Evolutionary conservation across 805 yeast species (phyloP).

Genomic region (Suhomyces sp.): DNA sequence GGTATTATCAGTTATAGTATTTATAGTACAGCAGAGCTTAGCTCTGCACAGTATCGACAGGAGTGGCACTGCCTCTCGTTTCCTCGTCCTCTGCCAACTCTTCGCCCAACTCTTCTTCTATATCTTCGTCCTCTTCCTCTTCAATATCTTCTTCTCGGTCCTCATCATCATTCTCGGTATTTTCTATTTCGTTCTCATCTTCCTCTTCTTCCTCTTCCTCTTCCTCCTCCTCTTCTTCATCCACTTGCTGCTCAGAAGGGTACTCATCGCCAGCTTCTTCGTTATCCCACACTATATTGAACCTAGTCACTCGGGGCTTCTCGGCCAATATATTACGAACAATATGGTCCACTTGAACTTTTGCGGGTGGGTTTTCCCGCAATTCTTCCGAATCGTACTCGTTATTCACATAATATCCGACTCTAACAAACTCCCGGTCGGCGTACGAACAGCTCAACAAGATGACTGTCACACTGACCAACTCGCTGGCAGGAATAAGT

Average conservation of each 20-base stretch:
- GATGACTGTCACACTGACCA: constrained; percentile 93
- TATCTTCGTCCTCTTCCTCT: constrained; percentile 29
- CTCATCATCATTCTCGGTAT: constrained; percentile 14
- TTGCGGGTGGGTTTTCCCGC: constrained; percentile 88
- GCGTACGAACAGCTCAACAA: constrained; percentile 89
- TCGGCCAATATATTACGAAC: constrained; percentile 94
- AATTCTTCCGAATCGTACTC: constrained; percentile 93
- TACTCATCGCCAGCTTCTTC: constrained; percentile 62
- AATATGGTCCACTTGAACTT: constrained; percentile 91
- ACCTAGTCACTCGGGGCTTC: constrained; percentile 95
- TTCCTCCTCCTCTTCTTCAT: constrained; percentile 45
- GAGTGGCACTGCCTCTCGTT: constrained; percentile 14
- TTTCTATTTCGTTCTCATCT: constrained; percentile 18
- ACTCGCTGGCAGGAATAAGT: constrained; percentile 90
- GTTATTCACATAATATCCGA: constrained; percentile 96
- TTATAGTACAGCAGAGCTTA: background rate
- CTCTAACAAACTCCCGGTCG: constrained; percentile 92
- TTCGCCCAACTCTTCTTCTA: constrained; percentile 18
- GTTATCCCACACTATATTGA: constrained; percentile 95
- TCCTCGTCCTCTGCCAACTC: constrained; percentile 12
- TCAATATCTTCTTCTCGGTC: constrained; percentile 10
- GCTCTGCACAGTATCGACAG: constrained; percentile 11
- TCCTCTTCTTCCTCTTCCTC: constrained; percentile 28
- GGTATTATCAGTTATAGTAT: background rate
- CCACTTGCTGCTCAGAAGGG: constrained; percentile 66